Evolutionary conservation across 768 basidiomycete genomes (phyloP), one percentile per base, ranked within the genome.

Genomic region (Tylopilus intermedius): DNA sequence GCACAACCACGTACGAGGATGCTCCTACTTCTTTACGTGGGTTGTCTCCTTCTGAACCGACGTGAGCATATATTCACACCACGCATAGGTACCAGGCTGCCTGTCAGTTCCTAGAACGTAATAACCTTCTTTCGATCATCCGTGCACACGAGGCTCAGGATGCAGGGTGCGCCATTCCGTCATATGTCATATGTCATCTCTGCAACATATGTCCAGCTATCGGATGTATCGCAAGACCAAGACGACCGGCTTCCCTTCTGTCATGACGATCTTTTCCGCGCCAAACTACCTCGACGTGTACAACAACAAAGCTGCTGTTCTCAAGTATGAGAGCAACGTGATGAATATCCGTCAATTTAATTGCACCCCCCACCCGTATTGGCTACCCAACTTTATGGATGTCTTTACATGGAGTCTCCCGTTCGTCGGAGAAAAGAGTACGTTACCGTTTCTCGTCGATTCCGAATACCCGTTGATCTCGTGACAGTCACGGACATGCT

Each of bases 311-410:
- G 96, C 94, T 2, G 96, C 96, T 0, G 94, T 99, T 21, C 82
- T 99, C 65, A 98, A 98, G 74, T 98, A 98, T 65, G 96, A 98
- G 73, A 93, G 90, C 69, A 99, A 99, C 65, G 94, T 95, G 50
- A 90, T 97, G 85, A 97, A 96, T 71, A 97, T 97, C 62, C 83
- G 94, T 42, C 95, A 98, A 67, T 98, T 96, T 75, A 96, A 97
- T 72, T 93, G 90, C 69, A 90, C 88, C 2, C 94, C 94, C 11
- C 94, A 96, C 62, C 87, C 87, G 8, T 98, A 97, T 68, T 98
- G 95, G 95, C 74, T 99, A 49, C 96, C 96, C 4, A 99, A 99
- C 71, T 99, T 99, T 65, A 97, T 98, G 94, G 95, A 98, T 62
- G 94, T 94, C 22, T 99, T 99, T 67, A 97, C 96, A 0, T 99